A percentile compares a stretch with the other conserved stretches of the same genome.
phyloP scores from a whole-genome alignment of 129 eudicot genomes.

The Flaveria linearis region DNA sequence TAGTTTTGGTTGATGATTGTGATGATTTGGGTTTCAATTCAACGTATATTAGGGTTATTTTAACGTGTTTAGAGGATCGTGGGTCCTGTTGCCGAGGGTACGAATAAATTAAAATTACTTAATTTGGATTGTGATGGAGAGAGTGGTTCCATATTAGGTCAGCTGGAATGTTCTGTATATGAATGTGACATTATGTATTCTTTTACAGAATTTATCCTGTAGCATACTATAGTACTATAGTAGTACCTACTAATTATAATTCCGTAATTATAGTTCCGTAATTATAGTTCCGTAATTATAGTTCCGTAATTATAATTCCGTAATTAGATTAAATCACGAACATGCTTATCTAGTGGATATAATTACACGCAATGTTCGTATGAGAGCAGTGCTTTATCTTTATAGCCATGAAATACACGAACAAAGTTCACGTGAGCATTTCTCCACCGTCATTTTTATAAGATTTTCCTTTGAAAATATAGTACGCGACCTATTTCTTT shows the following conservation, averaged over 20 bases:
- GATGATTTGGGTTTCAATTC: background rate
- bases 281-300: too few relatives aligned
- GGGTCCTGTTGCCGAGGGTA: constrained; percentile 14
- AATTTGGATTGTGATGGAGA: constrained; percentile 24
- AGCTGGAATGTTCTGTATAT: constrained; percentile 36
- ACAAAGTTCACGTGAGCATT: too few relatives aligned
- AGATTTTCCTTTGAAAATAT: too few relatives aligned
- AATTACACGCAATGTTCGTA: too few relatives aligned
- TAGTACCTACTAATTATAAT: background rate
- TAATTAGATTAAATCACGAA: background rate
- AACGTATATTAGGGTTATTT: background rate
- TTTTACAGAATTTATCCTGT: background rate
- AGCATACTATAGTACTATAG: background rate
- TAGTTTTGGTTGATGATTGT: background rate
- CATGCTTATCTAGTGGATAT: background rate
- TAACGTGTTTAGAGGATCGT: background rate
- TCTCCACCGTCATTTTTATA: too few relatives aligned
- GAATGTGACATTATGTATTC: constrained; percentile 24
- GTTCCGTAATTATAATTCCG: too few relatives aligned
- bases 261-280: too few relatives aligned
- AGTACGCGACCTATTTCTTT: too few relatives aligned
- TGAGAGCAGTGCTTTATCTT: too few relatives aligned
- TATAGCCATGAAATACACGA: too few relatives aligned
- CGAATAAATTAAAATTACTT: background rate
- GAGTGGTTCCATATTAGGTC: constrained; percentile 27